Percentiles rank a stretch among this genome's conserved stretches.
Evolutionary conservation across 257 asterid species (phyloP).

Genomic region (Capsicum pubescens): DNA sequence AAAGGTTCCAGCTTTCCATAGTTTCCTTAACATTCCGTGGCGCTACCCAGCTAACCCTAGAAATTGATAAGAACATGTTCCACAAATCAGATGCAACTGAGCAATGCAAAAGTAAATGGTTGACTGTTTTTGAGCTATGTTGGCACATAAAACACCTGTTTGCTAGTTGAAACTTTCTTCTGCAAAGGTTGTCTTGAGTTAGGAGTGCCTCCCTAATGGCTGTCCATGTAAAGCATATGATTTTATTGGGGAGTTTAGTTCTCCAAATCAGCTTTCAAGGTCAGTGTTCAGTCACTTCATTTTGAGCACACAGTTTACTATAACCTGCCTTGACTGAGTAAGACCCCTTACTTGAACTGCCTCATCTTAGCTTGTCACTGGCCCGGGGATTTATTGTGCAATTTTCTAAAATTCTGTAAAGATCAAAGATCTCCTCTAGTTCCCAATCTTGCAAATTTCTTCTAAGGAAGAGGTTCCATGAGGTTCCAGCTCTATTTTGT

Average conservation of each 20-base stretch:
- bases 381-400: background rate
- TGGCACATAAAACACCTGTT: background rate
- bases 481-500: background rate
- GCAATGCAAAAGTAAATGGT: no score
- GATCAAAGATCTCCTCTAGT: background rate
- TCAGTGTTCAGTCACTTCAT: background rate
- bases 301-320: background rate
- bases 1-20: no score
- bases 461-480: background rate
- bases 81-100: no score
- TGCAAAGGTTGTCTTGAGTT: background rate
- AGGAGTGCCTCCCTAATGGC: background rate
- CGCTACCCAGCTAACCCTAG: no score
- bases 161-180: background rate
- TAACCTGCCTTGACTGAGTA: background rate
- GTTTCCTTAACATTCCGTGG: no score
- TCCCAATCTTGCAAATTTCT: no score
- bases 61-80: no score
- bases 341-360: background rate
- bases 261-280: background rate
- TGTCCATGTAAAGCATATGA: background rate
- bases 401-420: background rate
- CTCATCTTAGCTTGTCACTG: background rate
- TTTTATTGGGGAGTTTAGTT: background rate
- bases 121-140: background rate